Percentiles rank a stretch among this genome's conserved stretches.
Evolutionary conservation across 2,329 filamentous ascomycete species (phyloP).

Genomic region (Microsporum audouinii): DNA sequence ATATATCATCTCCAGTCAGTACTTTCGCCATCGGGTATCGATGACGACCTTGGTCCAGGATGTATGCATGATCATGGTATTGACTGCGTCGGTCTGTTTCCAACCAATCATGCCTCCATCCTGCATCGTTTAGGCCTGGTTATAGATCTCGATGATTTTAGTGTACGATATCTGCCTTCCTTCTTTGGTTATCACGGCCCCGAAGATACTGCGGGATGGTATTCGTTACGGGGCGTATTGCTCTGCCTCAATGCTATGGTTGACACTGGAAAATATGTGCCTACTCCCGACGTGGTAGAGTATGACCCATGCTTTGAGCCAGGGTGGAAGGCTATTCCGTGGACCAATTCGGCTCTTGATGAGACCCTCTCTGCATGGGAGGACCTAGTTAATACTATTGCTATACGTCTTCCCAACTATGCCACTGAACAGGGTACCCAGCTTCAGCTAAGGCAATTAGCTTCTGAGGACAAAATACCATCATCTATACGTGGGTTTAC

Average conservation of each 20-base stretch:
- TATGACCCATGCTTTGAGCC: neutral
- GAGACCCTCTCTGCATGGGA: neutral
- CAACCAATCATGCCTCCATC: neutral
- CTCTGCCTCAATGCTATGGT: neutral
- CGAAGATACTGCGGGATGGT: neutral
- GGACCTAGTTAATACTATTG: neutral
- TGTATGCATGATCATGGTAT: neutral
- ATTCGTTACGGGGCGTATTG: neutral
- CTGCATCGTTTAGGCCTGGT: neutral
- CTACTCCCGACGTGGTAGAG: neutral
- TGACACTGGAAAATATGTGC: neutral
- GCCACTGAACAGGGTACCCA: neutral
- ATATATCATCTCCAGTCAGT: neutral
- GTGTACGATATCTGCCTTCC: neutral
- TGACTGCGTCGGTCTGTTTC: neutral
- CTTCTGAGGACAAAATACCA: neutral
- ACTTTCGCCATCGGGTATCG: neutral
- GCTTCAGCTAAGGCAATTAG: neutral
- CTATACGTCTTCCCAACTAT: neutral
- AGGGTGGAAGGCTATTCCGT: neutral
- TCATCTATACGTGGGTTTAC: neutral
- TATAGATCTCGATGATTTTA: neutral
- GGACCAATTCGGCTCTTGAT: neutral
- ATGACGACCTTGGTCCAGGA: neutral
- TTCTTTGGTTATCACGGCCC: neutral